Evolutionary conservation across 2,329 filamentous ascomycete species (phyloP), one percentile per base, ranked within the genome.

Genomic region (Huntiella abstrusa): DNA sequence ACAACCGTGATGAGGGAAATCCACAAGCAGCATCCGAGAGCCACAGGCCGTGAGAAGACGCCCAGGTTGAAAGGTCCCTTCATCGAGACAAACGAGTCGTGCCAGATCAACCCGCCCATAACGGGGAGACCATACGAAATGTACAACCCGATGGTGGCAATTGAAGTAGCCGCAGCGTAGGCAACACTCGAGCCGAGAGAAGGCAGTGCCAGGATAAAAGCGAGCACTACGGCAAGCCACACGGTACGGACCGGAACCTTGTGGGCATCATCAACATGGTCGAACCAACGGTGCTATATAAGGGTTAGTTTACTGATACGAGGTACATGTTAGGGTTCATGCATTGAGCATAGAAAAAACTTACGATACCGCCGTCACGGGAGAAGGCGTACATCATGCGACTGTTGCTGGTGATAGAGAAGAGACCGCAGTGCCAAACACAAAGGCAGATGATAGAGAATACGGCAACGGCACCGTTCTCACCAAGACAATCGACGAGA

Each of bases 371-470:
- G n/a, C 67, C 62, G 52, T 75, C 71, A 12, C 71, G 63, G 0
- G 66, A 61, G 53, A 75, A 74, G 1, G 69, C 69, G 52, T 73
- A 75, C 68, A 74, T 74, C 71, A 74, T 75, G 19, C 71, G 62
- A 35, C 63, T 67, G 53, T 74, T 74, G 43, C 62, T 66, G 0
- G 71, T 75, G 61, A 77, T 62, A 43, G 63, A 68, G 54, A 76
- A 75, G 0, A 75, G 61, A 0, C 71, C 72, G 49, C 70, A 74
- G 54, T 75, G 72, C 72, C 72, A 76, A 3, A 75, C 68, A 47
- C 72, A 75, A 32, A 75, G 58, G 52, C 75, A 73, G 51, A 75
- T 63, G 11, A 75, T 57, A 1, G 60, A 64, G 57, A 75, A 74
- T 5, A 75, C 55, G 1, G 62, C 70, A 6, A 75, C 63, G 0